Percentiles rank a stretch among this genome's conserved stretches.
These are phyloP conservation scores for Fusarium nurragi DNA, from an alignment of 2,329 filamentous ascomycete genomes.

Conservation along the genomic window DNA sequence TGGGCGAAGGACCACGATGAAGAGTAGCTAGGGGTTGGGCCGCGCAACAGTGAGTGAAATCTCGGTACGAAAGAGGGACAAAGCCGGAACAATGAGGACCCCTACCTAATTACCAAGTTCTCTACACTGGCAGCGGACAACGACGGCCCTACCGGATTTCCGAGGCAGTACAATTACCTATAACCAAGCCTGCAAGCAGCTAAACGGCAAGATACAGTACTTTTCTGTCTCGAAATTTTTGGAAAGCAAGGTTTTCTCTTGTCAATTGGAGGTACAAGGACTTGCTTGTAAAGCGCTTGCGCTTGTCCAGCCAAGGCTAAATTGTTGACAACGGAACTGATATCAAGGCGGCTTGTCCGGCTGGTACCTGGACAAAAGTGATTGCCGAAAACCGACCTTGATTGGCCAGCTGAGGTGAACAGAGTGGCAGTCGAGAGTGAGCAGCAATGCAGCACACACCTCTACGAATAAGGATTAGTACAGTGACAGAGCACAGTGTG, in stretches of 20 bases:
- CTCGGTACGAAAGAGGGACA: conserved; percentile 43
- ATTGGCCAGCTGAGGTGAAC: conserved; percentile 30
- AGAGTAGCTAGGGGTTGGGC: conserved; percentile 38
- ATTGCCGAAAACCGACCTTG: conserved; percentile 12
- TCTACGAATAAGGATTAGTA: conserved; percentile 11
- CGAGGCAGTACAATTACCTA: conserved; percentile 16
- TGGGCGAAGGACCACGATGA: conserved; percentile 42
- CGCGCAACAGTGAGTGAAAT: conserved; percentile 43
- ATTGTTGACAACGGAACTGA: conserved; percentile 21
- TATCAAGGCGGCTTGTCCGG: conserved; percentile 28
- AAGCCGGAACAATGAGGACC: conserved; percentile 41
- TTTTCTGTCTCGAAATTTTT: not conserved
- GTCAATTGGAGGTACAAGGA: conserved; percentile 3
- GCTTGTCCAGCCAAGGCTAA: conserved; percentile 18
- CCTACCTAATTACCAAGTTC: conserved; percentile 19
- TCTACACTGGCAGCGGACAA: conserved; percentile 33
- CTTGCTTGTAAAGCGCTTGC: conserved; percentile 1
- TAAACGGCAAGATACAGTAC: not conserved
- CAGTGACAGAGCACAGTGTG: conserved; percentile 32
- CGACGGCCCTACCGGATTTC: conserved; percentile 44
- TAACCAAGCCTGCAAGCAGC: not conserved
- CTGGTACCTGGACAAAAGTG: conserved; percentile 33
- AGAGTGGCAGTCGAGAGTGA: conserved; percentile 11
- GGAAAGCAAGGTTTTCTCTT: not conserved
- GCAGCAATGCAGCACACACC: conserved; percentile 15